Conservation (phyloP, 164 flowering plant genomes). For the Berberis thunbergii region DNA sequence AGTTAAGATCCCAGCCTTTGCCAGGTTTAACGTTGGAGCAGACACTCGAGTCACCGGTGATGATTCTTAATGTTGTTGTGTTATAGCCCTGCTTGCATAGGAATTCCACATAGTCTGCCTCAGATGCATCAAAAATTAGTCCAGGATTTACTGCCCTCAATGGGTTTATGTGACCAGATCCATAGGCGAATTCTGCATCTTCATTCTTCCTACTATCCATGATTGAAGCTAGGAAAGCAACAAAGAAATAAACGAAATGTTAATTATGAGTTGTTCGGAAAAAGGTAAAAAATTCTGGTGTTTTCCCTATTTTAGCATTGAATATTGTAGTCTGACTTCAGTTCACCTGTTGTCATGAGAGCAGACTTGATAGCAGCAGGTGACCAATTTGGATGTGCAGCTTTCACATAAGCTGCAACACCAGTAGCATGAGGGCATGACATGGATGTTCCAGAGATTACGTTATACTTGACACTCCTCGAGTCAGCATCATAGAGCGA, state of each 20-base stretch:
- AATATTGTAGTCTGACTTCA: background rate
- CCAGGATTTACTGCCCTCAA: constrained; percentile 17
- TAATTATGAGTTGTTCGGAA: background rate
- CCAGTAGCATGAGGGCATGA: constrained; percentile 12
- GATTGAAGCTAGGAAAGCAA: constrained; percentile 15
- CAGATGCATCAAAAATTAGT: background rate
- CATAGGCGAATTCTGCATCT: constrained; percentile 37
- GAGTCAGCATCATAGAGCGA: background rate
- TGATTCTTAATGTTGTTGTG: constrained; percentile 13
- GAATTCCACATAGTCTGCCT: constrained; percentile 17
- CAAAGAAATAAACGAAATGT: background rate
- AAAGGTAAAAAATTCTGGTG: background rate
- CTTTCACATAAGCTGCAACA: constrained; percentile 32
- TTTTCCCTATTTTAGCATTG: background rate
- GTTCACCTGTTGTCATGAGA: constrained; percentile 40
- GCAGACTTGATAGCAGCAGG: constrained; percentile 32
- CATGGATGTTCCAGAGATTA: background rate
- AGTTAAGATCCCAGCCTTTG: constrained; percentile 36
- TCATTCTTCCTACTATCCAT: constrained; percentile 25
- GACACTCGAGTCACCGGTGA: constrained; percentile 21
- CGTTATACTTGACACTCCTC: background rate
- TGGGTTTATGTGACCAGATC: constrained; percentile 48
- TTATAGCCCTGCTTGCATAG: constrained; percentile 41
- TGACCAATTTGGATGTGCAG: constrained; percentile 16
- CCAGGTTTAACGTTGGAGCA: constrained; percentile 14